Base-by-base conservation (phyloP, 805 yeast genomes). In the Sungouiozyma intestinalis region DNA sequence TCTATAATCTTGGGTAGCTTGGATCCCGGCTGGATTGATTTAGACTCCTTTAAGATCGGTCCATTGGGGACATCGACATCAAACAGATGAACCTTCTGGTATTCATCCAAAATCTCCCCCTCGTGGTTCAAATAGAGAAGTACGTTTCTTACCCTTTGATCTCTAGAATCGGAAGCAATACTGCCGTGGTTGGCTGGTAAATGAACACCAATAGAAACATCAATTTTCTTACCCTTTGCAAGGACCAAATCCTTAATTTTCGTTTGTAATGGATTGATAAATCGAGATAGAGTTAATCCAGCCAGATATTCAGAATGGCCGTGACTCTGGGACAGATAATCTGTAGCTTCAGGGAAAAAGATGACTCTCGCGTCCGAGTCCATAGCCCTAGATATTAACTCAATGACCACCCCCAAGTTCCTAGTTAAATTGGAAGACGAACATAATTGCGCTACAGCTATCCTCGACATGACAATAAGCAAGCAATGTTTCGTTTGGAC, bases 341-440 rank as follows among this genome's bases (percentile, higher is more conserved):
- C 97, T 3, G 92, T 73, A 0, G 97, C 97, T 59, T 90, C 98
- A 2, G 97, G 97, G 36, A 90, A 71, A 55, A 92, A 86, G 4
- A 92, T 66, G 3, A 85, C 76, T 47, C 72, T 68, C 13, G 82
- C 87, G 3, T 80, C 73, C 14, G 69, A 57, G 2, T 62, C 63
- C 0, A 81, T 72, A 0, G 97, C 95, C 40, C 68, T 62, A n/a
- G 64, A 57, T 15, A 90, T 77, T 32, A 88, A 66, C 24, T 66
- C 66, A 11, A 73, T 69, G 0, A 80, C 94, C 1, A 69, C 63
- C 7, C 64, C 51, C 4, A 85, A 79, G 50, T 90, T 90, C 17
- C 67, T 69, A 2, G 62, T 54, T 19, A 86, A 59, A 33, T 73
- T 73, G 1, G 83, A 68, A 0, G 88, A 74, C 0, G 95, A 82